Conservation (phyloP, 2,329 filamentous ascomycete genomes). For the Fusarium sp. region DNA sequence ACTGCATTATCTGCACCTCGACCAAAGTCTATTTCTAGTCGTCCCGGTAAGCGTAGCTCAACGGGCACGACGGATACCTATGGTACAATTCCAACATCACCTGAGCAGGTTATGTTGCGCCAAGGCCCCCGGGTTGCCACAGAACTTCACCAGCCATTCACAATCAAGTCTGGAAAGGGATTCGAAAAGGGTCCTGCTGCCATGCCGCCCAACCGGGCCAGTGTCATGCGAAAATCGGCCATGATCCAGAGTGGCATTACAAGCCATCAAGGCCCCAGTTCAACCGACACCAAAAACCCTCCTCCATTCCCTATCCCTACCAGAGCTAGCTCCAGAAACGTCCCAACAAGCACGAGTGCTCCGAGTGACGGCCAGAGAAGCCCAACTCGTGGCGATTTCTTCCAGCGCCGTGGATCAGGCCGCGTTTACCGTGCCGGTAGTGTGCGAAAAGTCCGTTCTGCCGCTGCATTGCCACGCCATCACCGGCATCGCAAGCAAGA, state of each 20-base stretch:
- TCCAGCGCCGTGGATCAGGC: slow-evolving; percentile 64
- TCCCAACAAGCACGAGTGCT: slow-evolving; percentile 72
- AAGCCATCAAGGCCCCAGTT: slow-evolving; percentile 74
- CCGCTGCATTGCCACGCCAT: slow-evolving; percentile 74
- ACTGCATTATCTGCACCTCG: slow-evolving; percentile 74
- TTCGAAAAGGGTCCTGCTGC: slow-evolving; percentile 54
- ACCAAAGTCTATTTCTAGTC: slow-evolving; percentile 57
- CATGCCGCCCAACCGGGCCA: slow-evolving; percentile 60
- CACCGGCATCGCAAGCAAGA: slow-evolving; percentile 62
- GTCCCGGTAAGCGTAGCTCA: slow-evolving; percentile 58
- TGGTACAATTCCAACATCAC: slow-evolving; percentile 55
- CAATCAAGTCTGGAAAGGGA: slow-evolving; percentile 51
- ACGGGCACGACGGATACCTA: slow-evolving; percentile 45
- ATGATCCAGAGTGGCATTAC: slow-evolving; percentile 84
- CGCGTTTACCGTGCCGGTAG: slow-evolving; percentile 68
- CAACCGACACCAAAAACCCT: slow-evolving; percentile 71
- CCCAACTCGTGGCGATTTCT: slow-evolving; percentile 73
- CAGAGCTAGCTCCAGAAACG: slow-evolving; percentile 85
- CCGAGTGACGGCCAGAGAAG: slow-evolving; percentile 80
- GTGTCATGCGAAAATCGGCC: slow-evolving; percentile 79
- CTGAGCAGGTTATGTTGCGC: slow-evolving; percentile 55
- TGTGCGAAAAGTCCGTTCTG: slow-evolving; percentile 87
- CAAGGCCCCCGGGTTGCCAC: slow-evolving; percentile 50
- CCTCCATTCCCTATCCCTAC: slow-evolving; percentile 95
- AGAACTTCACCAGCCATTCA: slow-evolving; percentile 61